Conservation (phyloP, 805 yeast genomes). For the Cyberlindnera xishuangbannaensis region DNA sequence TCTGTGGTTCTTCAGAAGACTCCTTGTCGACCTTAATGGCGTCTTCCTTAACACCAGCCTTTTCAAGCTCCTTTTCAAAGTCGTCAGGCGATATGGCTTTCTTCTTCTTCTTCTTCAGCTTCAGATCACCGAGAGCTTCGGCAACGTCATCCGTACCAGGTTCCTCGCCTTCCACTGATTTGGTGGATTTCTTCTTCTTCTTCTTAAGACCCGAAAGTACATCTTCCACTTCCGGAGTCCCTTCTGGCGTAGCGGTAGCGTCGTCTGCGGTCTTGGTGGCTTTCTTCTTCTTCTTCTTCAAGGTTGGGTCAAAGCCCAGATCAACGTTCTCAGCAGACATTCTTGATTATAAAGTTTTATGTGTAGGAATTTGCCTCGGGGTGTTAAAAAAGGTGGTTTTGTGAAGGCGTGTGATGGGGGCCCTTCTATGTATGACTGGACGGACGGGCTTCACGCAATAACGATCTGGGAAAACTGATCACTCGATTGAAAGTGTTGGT, state of each 20-base stretch:
- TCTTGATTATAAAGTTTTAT: neutral
- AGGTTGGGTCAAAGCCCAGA: conserved; percentile 65
- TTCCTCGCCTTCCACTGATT: conserved; percentile 31
- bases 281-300: conserved; percentile 78
- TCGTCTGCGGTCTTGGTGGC: conserved; percentile 38
- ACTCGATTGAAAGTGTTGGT: too few species aligned
- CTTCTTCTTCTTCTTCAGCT: conserved; percentile 83
- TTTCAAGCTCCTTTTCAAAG: conserved; percentile 82
- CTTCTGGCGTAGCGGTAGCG: conserved; percentile 31
- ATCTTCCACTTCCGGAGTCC: conserved; percentile 45
- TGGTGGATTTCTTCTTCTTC: conserved; percentile 70
- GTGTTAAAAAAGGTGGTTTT: neutral
- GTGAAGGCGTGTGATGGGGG: neutral
- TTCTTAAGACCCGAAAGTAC: conserved; percentile 77
- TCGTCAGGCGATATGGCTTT: conserved; percentile 61
- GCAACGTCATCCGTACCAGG: conserved; percentile 37
- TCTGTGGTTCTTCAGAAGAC: conserved; percentile 17
- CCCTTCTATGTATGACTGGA: neutral
- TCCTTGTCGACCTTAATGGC: conserved; percentile 18
- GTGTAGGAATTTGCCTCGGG: neutral
- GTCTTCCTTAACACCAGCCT: conserved; percentile 74
- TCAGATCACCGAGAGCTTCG: conserved; percentile 64
- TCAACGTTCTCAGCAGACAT: conserved; percentile 14
- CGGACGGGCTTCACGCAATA: too few species aligned
- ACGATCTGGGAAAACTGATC: too few species aligned